A percentile compares a stretch with the other conserved stretches of the same genome.
These are phyloP conservation scores for Mortierella claussenii DNA, from an alignment of 192 early-diverging fungal genomes.

Conservation along the genomic window DNA sequence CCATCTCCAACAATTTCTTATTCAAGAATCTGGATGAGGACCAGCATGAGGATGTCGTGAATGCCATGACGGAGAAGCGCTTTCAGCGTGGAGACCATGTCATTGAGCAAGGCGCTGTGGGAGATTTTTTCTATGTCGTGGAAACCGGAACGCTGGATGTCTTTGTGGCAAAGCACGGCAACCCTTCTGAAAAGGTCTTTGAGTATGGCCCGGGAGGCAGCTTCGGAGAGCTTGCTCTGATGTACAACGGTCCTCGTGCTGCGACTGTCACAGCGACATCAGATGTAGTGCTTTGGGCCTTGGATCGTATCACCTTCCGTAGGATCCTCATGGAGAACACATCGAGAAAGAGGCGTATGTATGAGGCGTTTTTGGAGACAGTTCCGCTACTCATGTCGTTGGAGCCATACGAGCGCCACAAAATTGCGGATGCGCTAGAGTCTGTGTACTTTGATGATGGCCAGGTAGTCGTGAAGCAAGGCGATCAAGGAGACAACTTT, in stretches of 20 bases:
- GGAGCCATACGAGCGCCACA: conserved; percentile 97
- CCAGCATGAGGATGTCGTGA: conserved; percentile 91
- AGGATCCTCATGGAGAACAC: conserved; percentile 99
- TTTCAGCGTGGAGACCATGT: conserved; percentile 76
- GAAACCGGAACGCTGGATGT: conserved; percentile 94
- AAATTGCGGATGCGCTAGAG: conserved; percentile 98
- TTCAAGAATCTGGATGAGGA: conserved; percentile 97
- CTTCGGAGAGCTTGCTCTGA: conserved; percentile 98
- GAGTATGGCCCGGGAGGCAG: conserved; percentile 85
- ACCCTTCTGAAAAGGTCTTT: conserved; percentile 76
- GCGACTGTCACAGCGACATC: conserved; percentile 93
- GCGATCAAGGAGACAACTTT: conserved; percentile 93
- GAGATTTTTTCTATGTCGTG: conserved; percentile 99
- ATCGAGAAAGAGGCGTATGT: conserved; percentile 92
- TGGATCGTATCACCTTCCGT: conserved; percentile 98
- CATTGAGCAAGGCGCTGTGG: conserved; percentile 94
- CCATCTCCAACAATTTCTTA: conserved; percentile 92
- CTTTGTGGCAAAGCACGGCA: conserved; percentile 79
- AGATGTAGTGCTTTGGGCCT: conserved; percentile 91
- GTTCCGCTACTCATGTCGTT: conserved; percentile 88
- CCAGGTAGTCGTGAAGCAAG: conserved; percentile 89
- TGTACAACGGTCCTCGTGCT: conserved; percentile 99
- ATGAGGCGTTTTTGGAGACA: conserved; percentile 96
- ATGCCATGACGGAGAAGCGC: conserved; percentile 95
- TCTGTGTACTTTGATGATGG: conserved; percentile 88